Evolutionary conservation across 1,139 yeast species (phyloP), one percentile per base, ranked within the genome.

Genomic region (Pichia inconspicua): DNA sequence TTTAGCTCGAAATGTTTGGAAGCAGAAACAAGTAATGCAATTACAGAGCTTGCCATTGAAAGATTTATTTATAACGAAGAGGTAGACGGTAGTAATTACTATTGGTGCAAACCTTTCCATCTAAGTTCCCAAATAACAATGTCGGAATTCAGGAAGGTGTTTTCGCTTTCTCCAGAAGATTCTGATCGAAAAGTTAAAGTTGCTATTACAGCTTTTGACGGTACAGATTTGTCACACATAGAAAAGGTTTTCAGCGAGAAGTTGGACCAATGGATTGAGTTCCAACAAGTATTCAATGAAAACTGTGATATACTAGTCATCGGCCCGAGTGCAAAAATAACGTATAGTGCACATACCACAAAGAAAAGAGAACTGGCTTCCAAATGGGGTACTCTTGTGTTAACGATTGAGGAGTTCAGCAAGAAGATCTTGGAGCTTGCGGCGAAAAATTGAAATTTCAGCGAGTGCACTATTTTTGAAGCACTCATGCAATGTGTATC

Each of bases 1-100:
- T 57, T 55, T 32, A 53, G 44, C 28, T 30, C 19, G 10, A n/a
- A 46, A 14, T 28, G 47, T n/a, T 32, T 42, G 9, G 19, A 37
- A 1, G 32, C 48, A 9, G 40, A 41, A 4, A 41, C 36, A 5
- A 27, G 28, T 2, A 51, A 52, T n/a, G 36, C 44, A 2, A 60
- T 80, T 4, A 83, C 96, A 0, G 96, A 90, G 63, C 82, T 94
- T 82, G 84, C 83, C 53, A 68, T 90, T 22, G 97, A 90, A 63
- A 67, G 96, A 50, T 77, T 86, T 6, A 50, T 50, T 7, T 53
- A 44, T 27, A 41, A 48, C 15, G 51, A 54, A 17, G 37, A 27
- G 8, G 41, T 53, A 2, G 48, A 45, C 30, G 25, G 38, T 2
- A 53, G 49, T 1, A 37, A 59, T 17, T 65, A 72, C 25, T 43